Evolutionary conservation across 1,284 basidiomycete species (phyloP), one percentile per base, ranked within the genome.

Genomic region (Taiwanofungus camphoratus): DNA sequence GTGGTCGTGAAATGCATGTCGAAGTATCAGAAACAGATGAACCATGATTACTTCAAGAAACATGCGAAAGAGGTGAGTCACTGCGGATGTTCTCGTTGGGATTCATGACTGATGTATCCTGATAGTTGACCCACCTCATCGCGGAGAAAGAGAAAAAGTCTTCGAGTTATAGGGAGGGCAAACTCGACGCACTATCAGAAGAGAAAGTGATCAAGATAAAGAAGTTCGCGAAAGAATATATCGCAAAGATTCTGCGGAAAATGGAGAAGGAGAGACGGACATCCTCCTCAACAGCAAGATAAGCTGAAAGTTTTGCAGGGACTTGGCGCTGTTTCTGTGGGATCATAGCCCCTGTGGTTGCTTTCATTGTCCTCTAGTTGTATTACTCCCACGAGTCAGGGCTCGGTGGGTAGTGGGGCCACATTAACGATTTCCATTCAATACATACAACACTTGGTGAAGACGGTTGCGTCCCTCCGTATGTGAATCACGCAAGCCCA

Each of bases 111-210:
- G 3, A 49, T 29, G 41, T 21, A 20, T 36, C 18, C 31, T 30
- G 26, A 0, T 52, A 90, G 85, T 70, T 91, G 45, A 89, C 93
- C 0, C 74, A 83, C 46, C 62, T 88, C 24, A 84, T 99, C 41
- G 76, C 84, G 13, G 86, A 92, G 45, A 98, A 96, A 13, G 96
- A 99, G 73, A 94, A 92, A 68, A 93, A 91, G 60, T 83, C 87
- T 3, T 66, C 77, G n/a, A 78, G 76, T 27, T 95, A 87, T 61
- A 74, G 74, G 45, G 76, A 85, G 19, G 75, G 75, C 23, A 76
- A 76, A 36, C 73, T 92, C 35, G 88, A 92, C 5, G 42, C 73
- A 8, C 72, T 99, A 8, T 82, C 89, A 1, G 86, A 92, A 1
- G 92, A 97, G 49, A 98, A 98, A 62, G 69, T 75, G 34, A 59